Evolutionary conservation across 2,329 filamentous ascomycete genomes (phyloP).

Genomic region (Neofusicoccum umdonicola): DNA sequence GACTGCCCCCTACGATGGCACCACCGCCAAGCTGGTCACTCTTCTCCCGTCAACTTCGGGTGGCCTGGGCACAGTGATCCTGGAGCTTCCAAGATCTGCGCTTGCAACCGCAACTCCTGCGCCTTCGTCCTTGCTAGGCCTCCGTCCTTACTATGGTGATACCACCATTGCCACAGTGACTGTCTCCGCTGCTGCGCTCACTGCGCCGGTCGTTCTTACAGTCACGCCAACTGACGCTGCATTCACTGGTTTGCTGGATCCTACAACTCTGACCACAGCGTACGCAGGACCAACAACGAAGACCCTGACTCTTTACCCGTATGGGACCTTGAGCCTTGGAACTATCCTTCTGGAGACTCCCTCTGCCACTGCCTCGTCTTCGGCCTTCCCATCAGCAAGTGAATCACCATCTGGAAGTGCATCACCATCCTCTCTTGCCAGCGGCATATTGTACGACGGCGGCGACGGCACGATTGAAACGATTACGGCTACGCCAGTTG

Average conservation of each 20-base stretch:
- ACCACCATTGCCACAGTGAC: neutral
- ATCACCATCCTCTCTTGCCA: neutral
- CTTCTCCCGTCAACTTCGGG: neutral
- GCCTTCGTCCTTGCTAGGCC: neutral
- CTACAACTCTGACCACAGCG: too few relatives aligned
- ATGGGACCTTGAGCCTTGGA: neutral
- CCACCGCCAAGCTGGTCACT: neutral
- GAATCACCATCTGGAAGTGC: too few relatives aligned
- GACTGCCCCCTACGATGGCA: neutral
- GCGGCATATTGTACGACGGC: neutral
- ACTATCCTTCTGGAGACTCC: neutral
- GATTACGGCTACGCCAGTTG: too few relatives aligned
- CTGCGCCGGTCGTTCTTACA: too few relatives aligned
- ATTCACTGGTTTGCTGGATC: too few relatives aligned
- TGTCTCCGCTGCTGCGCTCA: too few relatives aligned
- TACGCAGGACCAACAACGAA: neutral
- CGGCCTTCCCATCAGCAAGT: neutral
- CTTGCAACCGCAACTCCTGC: neutral
- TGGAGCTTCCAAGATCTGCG: neutral
- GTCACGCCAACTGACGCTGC: too few relatives aligned
- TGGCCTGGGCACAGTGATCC: neutral
- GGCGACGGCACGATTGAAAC: too few relatives aligned
- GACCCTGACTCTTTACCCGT: neutral
- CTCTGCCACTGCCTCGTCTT: too few relatives aligned
- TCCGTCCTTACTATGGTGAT: too few relatives aligned